Base-by-base conservation (phyloP, 1,284 basidiomycete genomes). In the Naganishia albida region DNA sequence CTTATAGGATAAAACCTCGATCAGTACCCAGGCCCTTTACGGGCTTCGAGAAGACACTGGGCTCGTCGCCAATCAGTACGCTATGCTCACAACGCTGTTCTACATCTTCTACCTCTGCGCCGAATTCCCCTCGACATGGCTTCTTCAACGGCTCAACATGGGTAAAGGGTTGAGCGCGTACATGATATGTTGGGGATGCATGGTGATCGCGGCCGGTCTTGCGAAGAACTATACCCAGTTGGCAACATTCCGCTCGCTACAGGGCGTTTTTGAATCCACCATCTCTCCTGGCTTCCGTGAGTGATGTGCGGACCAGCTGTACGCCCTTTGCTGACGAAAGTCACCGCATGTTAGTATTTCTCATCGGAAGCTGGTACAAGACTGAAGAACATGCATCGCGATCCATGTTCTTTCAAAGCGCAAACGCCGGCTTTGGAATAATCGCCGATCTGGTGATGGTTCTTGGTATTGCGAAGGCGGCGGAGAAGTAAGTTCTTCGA, bases 61-160 rank as follows among this genome's bases (percentile, higher is more conserved):
- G 6, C 69, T 78, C 50, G 64, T 68, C 13, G 74, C 72, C 1
- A 67, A 74, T 15, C 72, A 77, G 57, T 76, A 74, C 67, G 72
- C 73, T 7, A 71, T 74, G 60, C 67, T 76, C 6, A 56, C 54
- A 7, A 40, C 54, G n/a, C 34, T 56, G 18, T 56, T 56, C 16
- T 56, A 56, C 40, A 43, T 56, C 23, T 38, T 20, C 16, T 56
- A 56, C 18, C 30, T 56, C 34, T 26, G 30, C 26, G 34, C 54
- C 34, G 54, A 56, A 18, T 56, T 56, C 34, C 54, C 54, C 10
- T 56, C 54, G 18, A 56, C 54, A 12, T 56, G 40, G 30, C 30
- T 56, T 16, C 39, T 56, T 7, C 54, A 56, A 25, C 34, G 51
- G 25, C 23, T 56, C 18, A 56, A 56, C 34, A 56, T 56, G 54